These are phyloP conservation scores for Macrolepiota dolichaula DNA, from an alignment of 768 basidiomycete genomes.

Conservation along the genomic window DNA sequence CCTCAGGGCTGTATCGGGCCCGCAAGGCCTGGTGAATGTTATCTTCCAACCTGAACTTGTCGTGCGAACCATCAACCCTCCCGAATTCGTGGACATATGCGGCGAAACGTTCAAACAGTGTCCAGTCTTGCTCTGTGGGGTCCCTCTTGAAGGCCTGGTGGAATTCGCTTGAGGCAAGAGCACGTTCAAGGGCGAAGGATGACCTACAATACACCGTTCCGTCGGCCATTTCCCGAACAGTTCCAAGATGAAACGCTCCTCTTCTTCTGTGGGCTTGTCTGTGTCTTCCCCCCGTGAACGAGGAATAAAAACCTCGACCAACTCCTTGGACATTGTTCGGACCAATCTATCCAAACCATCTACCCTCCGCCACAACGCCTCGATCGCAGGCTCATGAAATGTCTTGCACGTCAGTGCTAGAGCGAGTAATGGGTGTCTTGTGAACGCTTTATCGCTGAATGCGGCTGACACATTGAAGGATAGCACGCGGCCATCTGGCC, in stretches of 20 bases:
- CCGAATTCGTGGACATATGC: background rate
- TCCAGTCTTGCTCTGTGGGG: background rate
- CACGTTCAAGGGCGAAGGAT: background rate
- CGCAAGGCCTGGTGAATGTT: background rate
- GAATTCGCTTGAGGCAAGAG: background rate
- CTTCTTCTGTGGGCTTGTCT: background rate
- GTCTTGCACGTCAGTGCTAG: conserved; percentile 6
- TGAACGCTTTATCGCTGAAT: background rate
- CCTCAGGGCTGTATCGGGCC: background rate
- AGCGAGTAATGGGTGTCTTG: background rate
- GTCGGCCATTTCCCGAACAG: background rate
- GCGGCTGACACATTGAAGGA: background rate
- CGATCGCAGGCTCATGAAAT: background rate
- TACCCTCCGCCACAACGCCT: background rate
- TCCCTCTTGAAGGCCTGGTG: background rate
- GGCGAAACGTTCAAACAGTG: background rate
- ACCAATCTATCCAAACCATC: conserved; percentile 1
- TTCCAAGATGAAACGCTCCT: background rate
- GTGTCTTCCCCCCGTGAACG: background rate
- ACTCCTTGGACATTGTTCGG: background rate
- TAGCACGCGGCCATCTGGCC: background rate
- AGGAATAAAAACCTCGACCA: background rate
- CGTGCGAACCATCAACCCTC: background rate
- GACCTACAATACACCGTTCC: background rate
- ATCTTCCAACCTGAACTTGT: background rate